Base-by-base conservation (phyloP, 2,329 filamentous ascomycete genomes). In the Fusarium sp. region DNA sequence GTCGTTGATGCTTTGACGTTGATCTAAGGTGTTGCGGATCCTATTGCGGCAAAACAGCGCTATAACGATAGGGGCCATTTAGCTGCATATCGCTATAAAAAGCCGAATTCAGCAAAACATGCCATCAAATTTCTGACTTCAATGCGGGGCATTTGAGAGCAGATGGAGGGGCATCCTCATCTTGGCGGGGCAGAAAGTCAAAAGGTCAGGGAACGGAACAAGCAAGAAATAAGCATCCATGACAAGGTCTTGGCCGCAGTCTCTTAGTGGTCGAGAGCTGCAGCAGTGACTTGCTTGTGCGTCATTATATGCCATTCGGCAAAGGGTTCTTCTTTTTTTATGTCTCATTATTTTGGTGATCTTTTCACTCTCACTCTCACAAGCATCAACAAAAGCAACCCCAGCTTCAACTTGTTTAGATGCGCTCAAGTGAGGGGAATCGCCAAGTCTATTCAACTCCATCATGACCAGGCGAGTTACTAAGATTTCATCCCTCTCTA, bases 1-100 rank as follows among this genome's bases (percentile, higher is more conserved):
- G 73, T 74, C 69, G 72, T 69, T 52, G 62, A 72, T 77, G 76
- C 73, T 69, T 75, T 57, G 73, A 74, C 63, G 71, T 75, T 70
- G 66, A 72, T 62, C 69, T 52, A 57, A 70, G 49, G 62, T 74
- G 66, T 67, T 67, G 53, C 66, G 46, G 47, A 59, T 71, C 30
- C 32, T 32, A 74, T 75, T 77, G 74, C 72, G 72, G 77, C 68
- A 77, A 75, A 54, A 54, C 40, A 52, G 37, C 23, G 23, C 12
- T 30, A 59, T 73, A 77, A 74, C 73, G 76, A 78, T 77, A 8
- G 4, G 3, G 1, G 13, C 50, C 62, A 71, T 37, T 64, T 78
- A 77, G 57, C 23, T 23, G 30, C 37, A 66, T 73, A 70, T 73
- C 71, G 71, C 66, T 65, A 43, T 69, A 69, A 9, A 19, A 8